Base-by-base conservation (phyloP, 345 rosid species). In the Gossypium thurberi region DNA sequence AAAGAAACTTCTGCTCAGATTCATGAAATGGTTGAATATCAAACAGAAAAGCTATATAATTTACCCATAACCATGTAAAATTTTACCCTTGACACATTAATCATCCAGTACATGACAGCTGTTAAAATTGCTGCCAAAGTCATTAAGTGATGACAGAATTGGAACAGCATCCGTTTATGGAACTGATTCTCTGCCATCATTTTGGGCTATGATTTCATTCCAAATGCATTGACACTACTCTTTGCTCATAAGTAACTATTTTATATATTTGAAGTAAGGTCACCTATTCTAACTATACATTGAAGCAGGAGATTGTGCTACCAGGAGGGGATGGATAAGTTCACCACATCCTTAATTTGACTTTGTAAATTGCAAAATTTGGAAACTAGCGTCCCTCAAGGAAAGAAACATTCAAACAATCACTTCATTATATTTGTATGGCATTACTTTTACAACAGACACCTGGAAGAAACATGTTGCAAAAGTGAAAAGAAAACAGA, bases 1-100 rank as follows among this genome's bases (percentile, higher is more conserved):
- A 51, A 62, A 18, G 51, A 47, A 57, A 70, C 74, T n/a, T 69
- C 60, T 47, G 42, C 12, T 7, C 58, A 73, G 56, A 68, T 60
- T 55, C 51, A 69, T 74, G 57, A 28, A 76, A 63, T 60, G 52
- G 28, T 44, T n/a, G 8, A 10, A 47, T n/a, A 46, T 26, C 43
- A 65, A 50, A 50, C 23, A 10, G 18, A 1, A 79, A 75, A 14
- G 46, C 56, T 60, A 52, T n/a, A 17, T 26, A n/a, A 48, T 40
- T 17, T 66, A 66, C 8, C 18, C 56, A 23, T 23, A 46, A 23
- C 50, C 6, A 47, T 46, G 42, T 1, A 23, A 20, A 2, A 65
- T 21, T 17, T 50, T 4, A 68, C 71, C 14, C 15, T 48, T 68
- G 13, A 48, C 23, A 50, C 14, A 48, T 17, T 26, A 25, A 15